Base-by-base conservation (phyloP, 2,329 filamentous ascomycete genomes). In the Neobulgaria alba region DNA sequence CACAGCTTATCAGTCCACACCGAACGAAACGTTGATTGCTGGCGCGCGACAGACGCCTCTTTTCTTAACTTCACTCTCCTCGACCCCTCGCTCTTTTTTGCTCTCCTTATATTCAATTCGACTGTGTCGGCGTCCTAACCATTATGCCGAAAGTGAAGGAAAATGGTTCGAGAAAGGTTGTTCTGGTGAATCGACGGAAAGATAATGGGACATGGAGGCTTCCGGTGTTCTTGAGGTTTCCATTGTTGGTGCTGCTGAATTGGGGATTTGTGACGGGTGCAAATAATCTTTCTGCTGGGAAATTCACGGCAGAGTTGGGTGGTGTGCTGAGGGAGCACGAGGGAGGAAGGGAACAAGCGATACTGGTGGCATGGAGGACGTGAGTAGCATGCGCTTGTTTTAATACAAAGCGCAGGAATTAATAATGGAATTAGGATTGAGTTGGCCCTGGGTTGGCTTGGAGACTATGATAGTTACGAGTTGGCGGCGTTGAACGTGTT, bases 401-500 rank as follows among this genome's bases (percentile, higher is more conserved):
- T 4, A 10, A 8, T 20, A 16, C 30, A 33, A 20, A 34, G 15
- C 23, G 10, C 15, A 19, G 35, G 15, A 26, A 7, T 42, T 50
- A 26, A 51, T 32, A 18, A 9, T n/a, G 10, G 12, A 5, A 74
- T 68, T 71, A 85, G 75, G 59, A 61, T 78, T 34, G 80, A 88
- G 59, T 68, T 94, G 39, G 76, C 69, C 17, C 57, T 89, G 34
- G 81, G 76, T 34, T 95, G 87, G 86, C 75, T 74, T 53, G 68
- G 78, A 32, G 71, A 79, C 48, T 85, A 83, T 58, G 86, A 93
- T 61, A 78, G 82, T 63, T 71, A 77, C 58, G 82, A 86, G 60
- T 67, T 83, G 37, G 74, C 73, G 9, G 71, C 76, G 34, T 66
- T 86, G 56, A 75, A 75, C 43, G 60, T 86, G 46, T 67, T 95